phyloP scores from a whole-genome alignment of 164 flowering plant genomes.

The Magnolia kwangsiensis region DNA sequence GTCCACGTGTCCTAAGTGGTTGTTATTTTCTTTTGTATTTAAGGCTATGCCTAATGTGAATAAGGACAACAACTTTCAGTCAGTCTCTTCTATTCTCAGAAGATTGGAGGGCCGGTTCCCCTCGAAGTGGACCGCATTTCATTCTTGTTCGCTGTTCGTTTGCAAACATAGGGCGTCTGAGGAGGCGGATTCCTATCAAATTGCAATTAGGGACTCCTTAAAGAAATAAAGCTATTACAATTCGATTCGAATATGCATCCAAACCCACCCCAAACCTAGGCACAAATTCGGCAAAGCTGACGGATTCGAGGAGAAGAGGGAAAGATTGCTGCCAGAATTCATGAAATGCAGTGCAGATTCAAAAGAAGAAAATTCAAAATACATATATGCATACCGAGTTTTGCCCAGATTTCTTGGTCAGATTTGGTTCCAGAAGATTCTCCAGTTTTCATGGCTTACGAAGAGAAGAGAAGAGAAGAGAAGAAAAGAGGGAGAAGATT shows the following conservation, averaged over 20 bases:
- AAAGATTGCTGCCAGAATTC: neutral
- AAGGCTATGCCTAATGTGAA: too few relatives aligned
- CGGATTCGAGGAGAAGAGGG: neutral
- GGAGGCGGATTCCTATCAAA: too few relatives aligned
- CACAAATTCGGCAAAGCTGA: neutral
- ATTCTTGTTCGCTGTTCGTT: too few relatives aligned
- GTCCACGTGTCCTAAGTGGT: too few relatives aligned
- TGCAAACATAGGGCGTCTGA: too few relatives aligned
- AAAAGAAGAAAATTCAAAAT: neutral
- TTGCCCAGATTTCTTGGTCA: slow-evolving; percentile 1
- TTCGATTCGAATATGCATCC: neutral
- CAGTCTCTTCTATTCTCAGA: too few relatives aligned
- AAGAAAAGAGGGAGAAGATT: neutral
- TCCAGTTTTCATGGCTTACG: neutral
- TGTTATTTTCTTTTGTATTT: too few relatives aligned
- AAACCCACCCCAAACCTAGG: neutral
- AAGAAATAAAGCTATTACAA: neutral
- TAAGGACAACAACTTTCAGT: too few relatives aligned
- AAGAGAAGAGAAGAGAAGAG: neutral
- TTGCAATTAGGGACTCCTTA: neutral
- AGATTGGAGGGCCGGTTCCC: too few relatives aligned
- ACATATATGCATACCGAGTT: neutral
- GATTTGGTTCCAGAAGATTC: slow-evolving; percentile 1
- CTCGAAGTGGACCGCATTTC: too few relatives aligned
- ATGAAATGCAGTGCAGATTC: neutral